A percentile compares a stretch with the other conserved stretches of the same genome.
Conservation (phyloP, 352 stramenopile genomes). For the Phytopythium delawarense region DNA sequence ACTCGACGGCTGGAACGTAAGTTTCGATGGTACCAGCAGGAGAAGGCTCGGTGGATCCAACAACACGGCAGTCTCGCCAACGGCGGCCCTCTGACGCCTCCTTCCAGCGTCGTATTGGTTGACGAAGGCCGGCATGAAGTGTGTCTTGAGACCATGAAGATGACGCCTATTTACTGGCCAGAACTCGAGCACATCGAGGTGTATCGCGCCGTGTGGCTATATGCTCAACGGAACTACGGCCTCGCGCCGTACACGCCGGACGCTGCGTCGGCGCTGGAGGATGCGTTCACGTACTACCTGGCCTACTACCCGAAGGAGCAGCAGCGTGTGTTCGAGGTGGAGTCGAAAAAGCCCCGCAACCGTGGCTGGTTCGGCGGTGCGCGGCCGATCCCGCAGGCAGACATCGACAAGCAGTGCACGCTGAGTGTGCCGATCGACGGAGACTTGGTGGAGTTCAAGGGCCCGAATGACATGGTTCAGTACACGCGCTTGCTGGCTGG, state of each 20-base stretch:
- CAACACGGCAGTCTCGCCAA: conserved; percentile 3
- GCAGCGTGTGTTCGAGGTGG: conserved; percentile 41
- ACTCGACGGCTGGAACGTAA: conserved; percentile 62
- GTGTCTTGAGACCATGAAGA: conserved; percentile 67
- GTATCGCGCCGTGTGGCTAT: conserved; percentile 73
- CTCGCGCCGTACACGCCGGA: conserved; percentile 69
- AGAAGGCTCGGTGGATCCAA: conserved; percentile 28
- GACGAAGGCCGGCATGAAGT: conserved; percentile 84
- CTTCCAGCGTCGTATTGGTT: conserved; percentile 61
- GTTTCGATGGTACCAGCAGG: conserved; percentile 59
- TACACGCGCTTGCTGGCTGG: conserved; percentile 66
- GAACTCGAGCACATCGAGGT: conserved; percentile 63
- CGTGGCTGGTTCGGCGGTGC: conserved; percentile 44
- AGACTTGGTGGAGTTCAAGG: conserved; percentile 82
- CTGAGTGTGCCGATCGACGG: conserved; percentile 72
- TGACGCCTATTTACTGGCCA: conserved; percentile 81
- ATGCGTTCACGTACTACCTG: conserved; percentile 74
- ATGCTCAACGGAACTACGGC: conserved; percentile 77
- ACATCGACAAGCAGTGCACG: conserved; percentile 39
- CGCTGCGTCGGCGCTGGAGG: conserved; percentile 44
- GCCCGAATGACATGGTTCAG: conserved; percentile 72
- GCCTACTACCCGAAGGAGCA: conserved; percentile 63
- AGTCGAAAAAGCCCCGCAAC: conserved; percentile 30
- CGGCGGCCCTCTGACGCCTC: conserved; percentile 26
- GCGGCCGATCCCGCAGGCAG: conserved; percentile 8